A percentile compares a stretch with the other conserved stretches of the same genome.
Evolutionary conservation across 2,329 filamentous ascomycete genomes (phyloP).

Genomic region (Ophiostoma quercus): DNA sequence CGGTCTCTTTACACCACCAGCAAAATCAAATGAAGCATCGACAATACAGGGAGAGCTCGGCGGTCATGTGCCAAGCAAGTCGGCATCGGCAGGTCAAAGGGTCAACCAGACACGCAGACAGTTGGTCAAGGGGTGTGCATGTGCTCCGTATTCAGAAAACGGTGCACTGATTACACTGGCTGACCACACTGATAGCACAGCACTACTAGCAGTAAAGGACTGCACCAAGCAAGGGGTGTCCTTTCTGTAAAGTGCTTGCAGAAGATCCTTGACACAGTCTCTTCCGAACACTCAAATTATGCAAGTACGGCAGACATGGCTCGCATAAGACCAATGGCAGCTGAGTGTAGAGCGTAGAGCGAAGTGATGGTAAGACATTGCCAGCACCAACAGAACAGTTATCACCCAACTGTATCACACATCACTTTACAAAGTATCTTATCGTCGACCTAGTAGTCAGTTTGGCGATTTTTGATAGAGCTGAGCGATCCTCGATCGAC

Average conservation of each 20-base stretch:
- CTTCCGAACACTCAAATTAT: background rate
- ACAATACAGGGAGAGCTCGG: background rate
- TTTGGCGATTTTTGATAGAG: too few species aligned
- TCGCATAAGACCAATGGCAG: background rate
- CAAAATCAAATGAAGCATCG: background rate
- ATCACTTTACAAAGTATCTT: too few species aligned
- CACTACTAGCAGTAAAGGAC: background rate
- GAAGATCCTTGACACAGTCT: background rate
- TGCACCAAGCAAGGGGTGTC: background rate
- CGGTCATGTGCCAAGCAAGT: background rate
- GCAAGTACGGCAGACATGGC: background rate
- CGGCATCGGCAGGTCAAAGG: background rate
- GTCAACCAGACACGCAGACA: background rate
- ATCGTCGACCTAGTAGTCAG: too few species aligned
- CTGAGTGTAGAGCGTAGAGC: background rate
- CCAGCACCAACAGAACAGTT: background rate
- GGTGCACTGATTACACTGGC: background rate
- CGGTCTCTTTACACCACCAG: background rate
- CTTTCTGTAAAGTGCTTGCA: slow-evolving; percentile 9
- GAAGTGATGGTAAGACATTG: background rate
- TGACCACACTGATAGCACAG: background rate
- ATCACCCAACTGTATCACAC: too few species aligned
- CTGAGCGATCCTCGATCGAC: background rate
- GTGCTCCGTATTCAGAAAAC: background rate
- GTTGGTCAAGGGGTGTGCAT: slow-evolving; percentile 1